A percentile compares a stretch with the other conserved stretches of the same genome.
Conservation (phyloP, 2,329 filamentous ascomycete species). For the Colletotrichum orbiculare region DNA sequence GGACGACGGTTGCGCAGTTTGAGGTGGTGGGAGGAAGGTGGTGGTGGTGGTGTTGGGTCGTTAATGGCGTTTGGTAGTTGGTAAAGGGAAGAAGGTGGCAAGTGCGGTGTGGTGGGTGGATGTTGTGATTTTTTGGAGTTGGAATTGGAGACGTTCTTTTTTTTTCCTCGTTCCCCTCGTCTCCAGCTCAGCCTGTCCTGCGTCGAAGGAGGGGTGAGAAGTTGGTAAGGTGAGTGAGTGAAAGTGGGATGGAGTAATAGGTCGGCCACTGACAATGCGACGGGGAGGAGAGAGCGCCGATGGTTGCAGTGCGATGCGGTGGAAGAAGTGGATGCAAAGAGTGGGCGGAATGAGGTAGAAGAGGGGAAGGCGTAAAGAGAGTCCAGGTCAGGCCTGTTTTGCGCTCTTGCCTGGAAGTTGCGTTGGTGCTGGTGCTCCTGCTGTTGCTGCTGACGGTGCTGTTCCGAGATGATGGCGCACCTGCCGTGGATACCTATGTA, state of each 20-base stretch:
- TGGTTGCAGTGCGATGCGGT: slow-evolving; percentile 19
- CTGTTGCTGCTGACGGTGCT: not conserved
- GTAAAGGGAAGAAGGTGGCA: slow-evolving; percentile 22
- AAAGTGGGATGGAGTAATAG: slow-evolving; percentile 23
- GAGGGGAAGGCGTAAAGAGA: slow-evolving; percentile 33
- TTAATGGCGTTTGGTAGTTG: not conserved
- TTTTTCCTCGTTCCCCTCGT: not conserved
- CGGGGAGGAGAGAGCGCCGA: slow-evolving; percentile 13
- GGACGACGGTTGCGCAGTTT: slow-evolving; percentile 8
- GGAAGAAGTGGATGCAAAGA: slow-evolving; percentile 20
- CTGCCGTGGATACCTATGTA: no score
- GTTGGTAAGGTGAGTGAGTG: slow-evolving; percentile 1
- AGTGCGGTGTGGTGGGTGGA: slow-evolving; percentile 23
- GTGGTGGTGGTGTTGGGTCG: slow-evolving; percentile 11
- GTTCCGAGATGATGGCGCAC: no score
- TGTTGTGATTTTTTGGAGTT: slow-evolving; percentile 34
- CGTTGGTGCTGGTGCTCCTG: slow-evolving; percentile 2
- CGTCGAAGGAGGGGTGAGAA: slow-evolving; percentile 26
- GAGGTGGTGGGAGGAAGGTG: slow-evolving; percentile 7
- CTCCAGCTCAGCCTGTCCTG: no score
- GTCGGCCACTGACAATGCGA: slow-evolving; percentile 19
- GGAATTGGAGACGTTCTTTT: slow-evolving; percentile 36
- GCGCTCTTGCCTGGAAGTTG: not conserved
- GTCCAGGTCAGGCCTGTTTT: slow-evolving; percentile 30
- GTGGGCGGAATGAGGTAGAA: slow-evolving; percentile 24